Conservation (phyloP, 2,329 filamentous ascomycete genomes). For the Nannizziopsis arthrosporioides region DNA sequence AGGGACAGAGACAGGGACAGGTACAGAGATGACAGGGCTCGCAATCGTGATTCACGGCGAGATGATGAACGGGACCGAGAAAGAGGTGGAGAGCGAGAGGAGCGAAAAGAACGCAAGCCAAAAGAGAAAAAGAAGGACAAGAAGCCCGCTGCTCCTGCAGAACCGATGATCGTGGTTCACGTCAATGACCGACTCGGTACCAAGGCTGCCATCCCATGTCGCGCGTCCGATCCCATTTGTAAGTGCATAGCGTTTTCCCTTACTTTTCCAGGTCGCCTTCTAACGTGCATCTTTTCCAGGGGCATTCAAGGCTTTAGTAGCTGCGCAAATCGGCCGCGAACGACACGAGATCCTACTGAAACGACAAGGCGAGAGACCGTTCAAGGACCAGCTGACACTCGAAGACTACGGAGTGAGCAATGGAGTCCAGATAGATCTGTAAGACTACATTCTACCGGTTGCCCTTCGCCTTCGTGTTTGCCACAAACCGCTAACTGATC, state of each 20-base stretch:
- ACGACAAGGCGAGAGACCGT: conserved; percentile 81
- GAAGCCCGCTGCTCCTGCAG: conserved; percentile 33
- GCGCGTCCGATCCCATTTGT: conserved; percentile 69
- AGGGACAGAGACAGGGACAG: conserved; percentile 14
- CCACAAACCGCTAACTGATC: conserved; percentile 19
- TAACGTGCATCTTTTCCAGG: conserved; percentile 28
- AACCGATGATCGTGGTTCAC: conserved; percentile 87
- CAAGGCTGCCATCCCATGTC: conserved; percentile 85
- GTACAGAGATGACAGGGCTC: conserved; percentile 16
- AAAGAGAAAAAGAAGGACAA: conserved; percentile 34
- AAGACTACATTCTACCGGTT: conserved; percentile 16
- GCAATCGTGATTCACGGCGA: conserved; percentile 16
- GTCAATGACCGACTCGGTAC: conserved; percentile 93
- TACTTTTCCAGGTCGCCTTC: not conserved
- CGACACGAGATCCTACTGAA: conserved; percentile 86
- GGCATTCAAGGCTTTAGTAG: conserved; percentile 84
- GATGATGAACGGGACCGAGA: conserved; percentile 11
- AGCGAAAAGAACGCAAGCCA: conserved; percentile 29
- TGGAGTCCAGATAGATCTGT: conserved; percentile 53
- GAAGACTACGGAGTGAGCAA: conserved; percentile 92
- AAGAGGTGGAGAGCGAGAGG: conserved; percentile 13
- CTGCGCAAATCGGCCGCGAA: conserved; percentile 74
- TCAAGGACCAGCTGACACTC: conserved; percentile 78
- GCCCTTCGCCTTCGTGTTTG: not conserved
- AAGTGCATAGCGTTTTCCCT: conserved; percentile 13